Percentiles rank a stretch among this genome's conserved stretches.
These are phyloP conservation scores for Hysterangium stoloniferum DNA, from an alignment of 768 basidiomycete genomes.

Conservation along the genomic window DNA sequence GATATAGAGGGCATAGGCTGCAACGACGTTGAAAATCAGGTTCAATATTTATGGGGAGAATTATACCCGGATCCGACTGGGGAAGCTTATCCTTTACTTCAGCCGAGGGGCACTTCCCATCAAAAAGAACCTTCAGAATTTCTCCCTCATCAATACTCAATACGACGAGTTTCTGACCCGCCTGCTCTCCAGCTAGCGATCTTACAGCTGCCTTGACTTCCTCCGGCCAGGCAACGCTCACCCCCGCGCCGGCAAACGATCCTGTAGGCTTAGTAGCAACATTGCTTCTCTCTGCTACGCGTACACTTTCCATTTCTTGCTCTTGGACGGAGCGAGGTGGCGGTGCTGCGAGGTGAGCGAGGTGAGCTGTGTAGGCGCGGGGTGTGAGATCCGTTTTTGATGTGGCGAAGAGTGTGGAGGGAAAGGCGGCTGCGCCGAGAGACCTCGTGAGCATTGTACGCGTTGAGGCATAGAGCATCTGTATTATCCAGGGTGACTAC, in stretches of 20 bases:
- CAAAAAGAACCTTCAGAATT: constrained; percentile 40
- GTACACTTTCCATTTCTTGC: constrained; percentile 71
- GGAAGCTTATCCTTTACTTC: constrained; percentile 45
- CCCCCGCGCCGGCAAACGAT: constrained; percentile 36
- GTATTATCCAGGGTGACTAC: too few species aligned
- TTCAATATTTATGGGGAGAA: too few species aligned
- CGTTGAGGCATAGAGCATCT: constrained; percentile 90
- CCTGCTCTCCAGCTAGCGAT: constrained; percentile 42
- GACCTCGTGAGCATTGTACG: constrained; percentile 59
- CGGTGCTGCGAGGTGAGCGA: constrained; percentile 62
- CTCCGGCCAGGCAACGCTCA: constrained; percentile 61
- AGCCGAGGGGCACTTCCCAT: constrained; percentile 33
- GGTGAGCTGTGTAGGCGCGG: constrained; percentile 67
- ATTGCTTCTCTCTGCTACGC: constrained; percentile 59
- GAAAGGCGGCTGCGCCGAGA: constrained; percentile 68
- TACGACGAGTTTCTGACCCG: constrained; percentile 44
- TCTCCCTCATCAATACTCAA: constrained; percentile 63
- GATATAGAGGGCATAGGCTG: constrained; percentile 57
- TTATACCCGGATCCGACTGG: constrained; percentile 48
- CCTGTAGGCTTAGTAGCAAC: constrained; percentile 17
- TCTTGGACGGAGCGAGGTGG: constrained; percentile 79
- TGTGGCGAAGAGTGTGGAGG: constrained; percentile 72
- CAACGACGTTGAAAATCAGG: too few species aligned
- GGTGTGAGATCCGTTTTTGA: constrained; percentile 58
- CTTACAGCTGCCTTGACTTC: constrained; percentile 59